phyloP scores from a whole-genome alignment of 192 early-diverging fungal genomes.

The Linnemannia hyalina region DNA sequence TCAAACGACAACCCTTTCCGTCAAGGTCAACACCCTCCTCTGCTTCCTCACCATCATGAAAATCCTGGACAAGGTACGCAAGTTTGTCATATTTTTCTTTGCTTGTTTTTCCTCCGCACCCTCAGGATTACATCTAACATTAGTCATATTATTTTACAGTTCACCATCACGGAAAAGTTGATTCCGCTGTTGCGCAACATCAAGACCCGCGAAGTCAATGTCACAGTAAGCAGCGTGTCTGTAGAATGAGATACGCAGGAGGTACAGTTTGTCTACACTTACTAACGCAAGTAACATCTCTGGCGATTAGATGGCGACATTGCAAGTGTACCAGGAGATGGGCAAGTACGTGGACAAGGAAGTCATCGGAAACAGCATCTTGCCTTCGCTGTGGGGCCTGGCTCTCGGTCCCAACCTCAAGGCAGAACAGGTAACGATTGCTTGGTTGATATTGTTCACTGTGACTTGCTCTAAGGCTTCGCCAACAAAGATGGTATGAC shows the following conservation, averaged over 20 bases:
- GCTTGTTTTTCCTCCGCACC: neutral
- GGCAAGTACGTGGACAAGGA: slow-evolving; percentile 80
- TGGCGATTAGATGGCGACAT: slow-evolving; percentile 72
- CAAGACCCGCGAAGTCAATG: slow-evolving; percentile 80
- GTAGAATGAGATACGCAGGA: neutral
- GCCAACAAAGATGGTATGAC: neutral
- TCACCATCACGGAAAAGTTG: slow-evolving; percentile 78
- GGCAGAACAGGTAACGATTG: slow-evolving; percentile 68
- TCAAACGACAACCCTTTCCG: slow-evolving; percentile 73
- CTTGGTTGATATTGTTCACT: neutral
- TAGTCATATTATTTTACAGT: slow-evolving; percentile 25
- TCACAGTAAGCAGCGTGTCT: slow-evolving; percentile 64
- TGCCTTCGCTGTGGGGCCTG: slow-evolving; percentile 85
- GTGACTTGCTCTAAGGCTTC: too few species aligned
- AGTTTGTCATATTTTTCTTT: neutral
- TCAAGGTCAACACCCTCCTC: slow-evolving; percentile 78
- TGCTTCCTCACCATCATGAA: slow-evolving; percentile 79
- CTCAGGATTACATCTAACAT: neutral
- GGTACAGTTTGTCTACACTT: neutral
- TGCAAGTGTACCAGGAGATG: slow-evolving; percentile 86
- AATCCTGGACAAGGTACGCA: slow-evolving; percentile 72
- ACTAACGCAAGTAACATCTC: too few species aligned
- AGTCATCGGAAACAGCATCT: slow-evolving; percentile 77
- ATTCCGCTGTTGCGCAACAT: slow-evolving; percentile 84
- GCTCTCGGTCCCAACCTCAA: slow-evolving; percentile 78